Percentiles rank a stretch among this genome's conserved stretches.
Conservation (phyloP, 352 stramenopile genomes). For the Pythium scleroteichum region DNA sequence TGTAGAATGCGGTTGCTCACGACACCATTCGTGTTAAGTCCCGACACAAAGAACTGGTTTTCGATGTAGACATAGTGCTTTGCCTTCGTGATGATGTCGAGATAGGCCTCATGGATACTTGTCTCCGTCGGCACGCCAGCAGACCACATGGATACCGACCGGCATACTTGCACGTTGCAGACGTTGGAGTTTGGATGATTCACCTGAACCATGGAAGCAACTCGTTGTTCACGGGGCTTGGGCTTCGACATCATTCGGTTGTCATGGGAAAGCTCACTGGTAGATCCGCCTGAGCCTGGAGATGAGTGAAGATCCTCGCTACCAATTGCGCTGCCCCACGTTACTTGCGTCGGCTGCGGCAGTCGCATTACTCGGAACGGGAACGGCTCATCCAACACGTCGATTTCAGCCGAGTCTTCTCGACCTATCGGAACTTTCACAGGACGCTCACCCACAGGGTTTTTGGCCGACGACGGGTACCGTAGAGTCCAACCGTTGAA, state of each 20-base stretch:
- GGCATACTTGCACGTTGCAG: conserved; percentile 81
- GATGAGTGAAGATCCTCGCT: conserved; percentile 11
- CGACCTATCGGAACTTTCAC: conserved; percentile 51
- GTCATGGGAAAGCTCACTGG: conserved; percentile 27
- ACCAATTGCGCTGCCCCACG: conserved; percentile 15
- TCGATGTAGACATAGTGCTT: conserved; percentile 92
- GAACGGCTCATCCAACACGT: conserved; percentile 50
- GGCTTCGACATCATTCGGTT: conserved; percentile 12
- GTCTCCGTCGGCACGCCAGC: conserved; percentile 77
- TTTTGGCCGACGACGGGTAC: conserved; percentile 63
- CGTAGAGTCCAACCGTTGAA: conserved; percentile 81
- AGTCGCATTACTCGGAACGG: conserved; percentile 56
- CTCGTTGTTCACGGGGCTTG: conserved; percentile 45
- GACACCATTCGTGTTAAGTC: conserved; percentile 72
- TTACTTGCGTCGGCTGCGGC: conserved; percentile 24
- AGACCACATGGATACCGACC: conserved; percentile 88
- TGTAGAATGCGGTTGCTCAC: conserved; percentile 84
- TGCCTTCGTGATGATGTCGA: conserved; percentile 77
- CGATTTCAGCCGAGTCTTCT: conserved; percentile 30
- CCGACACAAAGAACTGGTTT: conserved; percentile 93
- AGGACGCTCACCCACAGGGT: conserved; percentile 34
- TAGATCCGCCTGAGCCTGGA: conserved; percentile 21
- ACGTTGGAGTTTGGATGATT: conserved; percentile 73
- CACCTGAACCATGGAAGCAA: conserved; percentile 62
- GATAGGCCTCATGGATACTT: conserved; percentile 84